Evolutionary conservation across 371 early-diverging fungal genomes (phyloP).

Genomic region (Mucor ambiguus): DNA sequence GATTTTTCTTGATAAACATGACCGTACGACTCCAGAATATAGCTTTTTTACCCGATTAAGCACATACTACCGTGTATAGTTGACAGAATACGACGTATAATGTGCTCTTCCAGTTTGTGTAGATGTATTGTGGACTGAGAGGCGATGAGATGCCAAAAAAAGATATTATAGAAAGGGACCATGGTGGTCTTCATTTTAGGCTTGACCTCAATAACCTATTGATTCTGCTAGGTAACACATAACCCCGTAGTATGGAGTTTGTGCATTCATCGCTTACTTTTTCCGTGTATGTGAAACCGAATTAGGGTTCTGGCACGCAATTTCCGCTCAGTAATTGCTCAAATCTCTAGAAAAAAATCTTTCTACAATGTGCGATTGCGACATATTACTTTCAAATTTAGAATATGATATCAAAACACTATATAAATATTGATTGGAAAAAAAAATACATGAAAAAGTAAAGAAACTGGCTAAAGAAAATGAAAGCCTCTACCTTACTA

Average conservation of each 20-base stretch:
- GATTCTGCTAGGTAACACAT: background rate
- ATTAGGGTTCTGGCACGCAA: conserved; percentile 4
- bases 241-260: background rate
- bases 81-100: no score
- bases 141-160: no score
- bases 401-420: background rate
- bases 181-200: no score
- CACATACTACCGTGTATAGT: no score
- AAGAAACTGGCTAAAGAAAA: background rate
- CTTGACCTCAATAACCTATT: no score
- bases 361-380: background rate
- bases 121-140: no score
- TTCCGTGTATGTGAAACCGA: background rate
- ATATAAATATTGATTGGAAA: background rate
- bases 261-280: background rate
- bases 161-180: no score
- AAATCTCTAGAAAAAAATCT: background rate
- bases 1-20: no score
- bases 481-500: conserved; percentile 2
- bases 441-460: background rate
- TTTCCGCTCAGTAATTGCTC: background rate
- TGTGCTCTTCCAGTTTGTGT: no score
- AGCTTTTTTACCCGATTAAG: no score
- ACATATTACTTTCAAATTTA: background rate
- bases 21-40: no score